Evolutionary conservation across 1,284 basidiomycete species (phyloP), one percentile per base, ranked within the genome.

Genomic region (Acaromyces ingoldii): DNA sequence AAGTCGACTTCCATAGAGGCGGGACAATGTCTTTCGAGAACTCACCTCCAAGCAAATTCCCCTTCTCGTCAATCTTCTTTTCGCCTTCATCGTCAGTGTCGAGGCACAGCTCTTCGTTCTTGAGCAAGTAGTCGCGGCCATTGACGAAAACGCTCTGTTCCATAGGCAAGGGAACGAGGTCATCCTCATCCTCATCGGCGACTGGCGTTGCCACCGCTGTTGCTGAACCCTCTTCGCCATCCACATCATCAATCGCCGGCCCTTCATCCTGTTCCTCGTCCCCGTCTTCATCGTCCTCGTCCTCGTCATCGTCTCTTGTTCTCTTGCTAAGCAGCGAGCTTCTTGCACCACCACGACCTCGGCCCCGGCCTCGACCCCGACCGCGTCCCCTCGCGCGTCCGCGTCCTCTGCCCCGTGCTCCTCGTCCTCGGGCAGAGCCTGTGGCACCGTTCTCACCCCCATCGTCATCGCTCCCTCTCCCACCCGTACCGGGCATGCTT

Each of bases 71-170:
- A 30, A 98, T 86, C 79, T 98, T 98, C 55, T 84, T 82, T 73
- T 97, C 87, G 13, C 93, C 93, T 59, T 86, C 89, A 36, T 83
- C 81, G 70, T 97, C 88, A 41, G 88, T 83, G 1, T 85, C 84
- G 4, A 91, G 86, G 42, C 87, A 78, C 60, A 92, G 85, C 77
- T 93, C 91, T 74, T 89, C 87, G 45, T 86, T 85, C 37, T 89
- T 85, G 38, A 95, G 85, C 38, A 84, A 78, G 72, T 87, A 88
- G 13, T 84, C 81, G 61, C 84, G 80, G 10, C 87, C 89, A 49
- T 87, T 84, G 67, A 93, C 82, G 62, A 81, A 83, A 49, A 85
- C 86, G 1, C 83, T 83, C 63, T 84, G 85, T 17, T 45, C 50
- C 2, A 33, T 10, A 3, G 13, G n/a, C 21, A 21, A n/a, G 6